These are phyloP conservation scores for Coemansia sp. DNA, from an alignment of 192 early-diverging fungal genomes.

Conservation along the genomic window DNA sequence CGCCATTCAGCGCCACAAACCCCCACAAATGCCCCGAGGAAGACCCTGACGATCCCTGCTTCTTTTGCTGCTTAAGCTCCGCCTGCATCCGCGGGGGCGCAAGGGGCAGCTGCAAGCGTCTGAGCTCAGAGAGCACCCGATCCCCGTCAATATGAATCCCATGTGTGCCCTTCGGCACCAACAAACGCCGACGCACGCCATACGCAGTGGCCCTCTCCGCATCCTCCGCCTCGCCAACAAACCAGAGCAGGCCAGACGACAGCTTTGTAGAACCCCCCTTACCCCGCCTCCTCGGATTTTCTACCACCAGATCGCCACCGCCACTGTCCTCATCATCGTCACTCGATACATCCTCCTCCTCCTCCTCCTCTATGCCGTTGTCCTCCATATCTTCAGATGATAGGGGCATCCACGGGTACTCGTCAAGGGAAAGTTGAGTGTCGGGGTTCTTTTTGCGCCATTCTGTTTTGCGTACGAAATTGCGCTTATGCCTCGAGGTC, in stretches of 20 bases:
- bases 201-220: conserved; percentile 7
- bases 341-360: not conserved
- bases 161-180: conserved; percentile 22
- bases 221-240: not conserved
- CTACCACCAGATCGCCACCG: too few species aligned
- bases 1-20: conserved; percentile 76
- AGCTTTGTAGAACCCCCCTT: not conserved
- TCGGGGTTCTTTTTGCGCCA: conserved; percentile 16
- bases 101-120: conserved; percentile 24
- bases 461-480: conserved; percentile 22
- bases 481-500: conserved; percentile 15
- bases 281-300: not conserved
- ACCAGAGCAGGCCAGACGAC: conserved; percentile 31
- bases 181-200: conserved; percentile 36
- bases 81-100: conserved; percentile 12
- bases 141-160: conserved; percentile 19
- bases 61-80: conserved; percentile 15
- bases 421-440: not conserved
- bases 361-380: not conserved
- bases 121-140: conserved; percentile 15
- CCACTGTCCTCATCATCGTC: not conserved
- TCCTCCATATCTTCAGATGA: not conserved
- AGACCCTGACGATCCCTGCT: not conserved
- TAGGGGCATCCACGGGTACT: conserved; percentile 39
- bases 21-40: conserved; percentile 66